phyloP scores from a whole-genome alignment of 2,329 filamentous ascomycete genomes.

The Fusarium sp. region DNA sequence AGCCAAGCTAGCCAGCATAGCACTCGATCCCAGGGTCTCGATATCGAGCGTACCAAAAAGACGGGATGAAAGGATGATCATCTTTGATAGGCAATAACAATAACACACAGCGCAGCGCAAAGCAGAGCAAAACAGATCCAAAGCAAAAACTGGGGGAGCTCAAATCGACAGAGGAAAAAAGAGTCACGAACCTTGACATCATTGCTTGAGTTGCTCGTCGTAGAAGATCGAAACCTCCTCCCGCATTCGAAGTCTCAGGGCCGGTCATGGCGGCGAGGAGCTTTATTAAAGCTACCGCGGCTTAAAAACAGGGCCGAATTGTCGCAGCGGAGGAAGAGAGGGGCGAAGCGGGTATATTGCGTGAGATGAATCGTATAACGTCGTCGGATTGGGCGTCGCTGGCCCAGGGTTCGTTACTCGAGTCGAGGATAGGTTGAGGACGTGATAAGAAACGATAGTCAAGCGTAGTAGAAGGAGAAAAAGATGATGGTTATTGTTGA shows the following conservation, averaged over 20 bases:
- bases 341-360: conserved; percentile 40
- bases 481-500: conserved; percentile 42
- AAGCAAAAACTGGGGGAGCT: neutral
- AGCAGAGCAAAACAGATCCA: conserved; percentile 6
- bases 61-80: conserved; percentile 15
- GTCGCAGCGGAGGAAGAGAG: conserved; percentile 39
- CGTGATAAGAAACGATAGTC: conserved; percentile 23
- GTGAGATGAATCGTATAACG: conserved; percentile 39
- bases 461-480: conserved; percentile 23
- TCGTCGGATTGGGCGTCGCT: conserved; percentile 38
- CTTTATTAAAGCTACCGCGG: conserved; percentile 46
- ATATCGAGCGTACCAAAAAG: conserved; percentile 1
- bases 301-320: conserved; percentile 43
- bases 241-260: conserved; percentile 60
- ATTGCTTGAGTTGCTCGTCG: conserved; percentile 72
- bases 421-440: conserved; percentile 21
- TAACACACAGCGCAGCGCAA: conserved; percentile 1
- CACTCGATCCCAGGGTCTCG: conserved; percentile 26
- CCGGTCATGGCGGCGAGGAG: conserved; percentile 61
- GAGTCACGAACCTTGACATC: conserved; percentile 70
- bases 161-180: conserved; percentile 43
- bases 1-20: conserved; percentile 20
- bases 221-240: conserved; percentile 69
- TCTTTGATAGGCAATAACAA: conserved; percentile 30
- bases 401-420: conserved; percentile 35